Percentiles rank a stretch among this genome's conserved stretches.
phyloP scores from a whole-genome alignment of 768 basidiomycete species.

The Leccinum imitatum region DNA sequence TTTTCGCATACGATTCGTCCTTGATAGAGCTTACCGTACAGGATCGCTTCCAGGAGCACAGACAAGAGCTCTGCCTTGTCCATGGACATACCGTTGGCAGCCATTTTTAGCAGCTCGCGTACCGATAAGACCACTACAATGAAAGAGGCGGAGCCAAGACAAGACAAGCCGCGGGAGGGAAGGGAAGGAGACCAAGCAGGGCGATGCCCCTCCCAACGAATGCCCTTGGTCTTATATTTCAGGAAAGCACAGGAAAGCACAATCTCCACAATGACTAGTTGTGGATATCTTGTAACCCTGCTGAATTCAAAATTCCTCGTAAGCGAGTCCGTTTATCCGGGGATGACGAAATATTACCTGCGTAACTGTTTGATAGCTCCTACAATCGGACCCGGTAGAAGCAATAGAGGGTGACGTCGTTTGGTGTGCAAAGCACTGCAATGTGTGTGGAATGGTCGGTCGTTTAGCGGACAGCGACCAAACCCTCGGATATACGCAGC shows the following conservation, averaged over 20 bases:
- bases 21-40: slow-evolving; percentile 18
- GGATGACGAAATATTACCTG: not conserved
- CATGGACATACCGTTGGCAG: not conserved
- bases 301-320: not conserved
- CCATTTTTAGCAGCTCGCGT: not conserved
- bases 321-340: not conserved
- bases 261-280: not conserved
- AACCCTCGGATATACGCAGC: not conserved
- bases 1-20: not conserved
- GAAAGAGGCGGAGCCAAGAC: not conserved
- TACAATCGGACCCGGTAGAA: not conserved
- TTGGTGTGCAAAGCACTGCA: not conserved
- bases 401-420: not conserved
- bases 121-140: not conserved
- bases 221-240: not conserved
- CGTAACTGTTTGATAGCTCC: not conserved
- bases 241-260: not conserved
- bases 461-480: not conserved
- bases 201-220: not conserved
- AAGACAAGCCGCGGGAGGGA: not conserved
- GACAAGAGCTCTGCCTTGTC: not conserved
- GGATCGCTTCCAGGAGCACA: slow-evolving; percentile 14
- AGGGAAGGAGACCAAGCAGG: not conserved
- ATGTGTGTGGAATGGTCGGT: not conserved
- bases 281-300: not conserved